These are phyloP conservation scores for Plantago ovata DNA, from an alignment of 257 asterid species.

Conservation along the genomic window DNA sequence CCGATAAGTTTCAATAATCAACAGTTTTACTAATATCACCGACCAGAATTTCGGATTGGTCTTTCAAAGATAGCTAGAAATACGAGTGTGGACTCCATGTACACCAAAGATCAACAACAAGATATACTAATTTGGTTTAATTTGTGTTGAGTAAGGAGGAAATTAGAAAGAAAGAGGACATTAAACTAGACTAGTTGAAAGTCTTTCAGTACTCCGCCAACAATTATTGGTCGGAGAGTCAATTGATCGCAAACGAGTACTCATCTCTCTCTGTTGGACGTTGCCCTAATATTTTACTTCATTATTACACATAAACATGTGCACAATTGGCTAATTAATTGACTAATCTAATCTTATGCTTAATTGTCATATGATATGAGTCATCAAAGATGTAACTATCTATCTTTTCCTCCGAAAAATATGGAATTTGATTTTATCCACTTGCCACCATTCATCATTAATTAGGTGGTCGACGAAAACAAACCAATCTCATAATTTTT, in stretches of 20 bases:
- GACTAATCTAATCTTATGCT: not conserved
- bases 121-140: too few species aligned
- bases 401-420: not conserved
- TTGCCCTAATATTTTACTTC: not conserved
- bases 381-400: not conserved
- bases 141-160: too few species aligned
- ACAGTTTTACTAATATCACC: too few species aligned
- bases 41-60: too few species aligned
- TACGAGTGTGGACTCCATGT: too few species aligned
- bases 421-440: not conserved
- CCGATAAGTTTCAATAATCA: too few species aligned
- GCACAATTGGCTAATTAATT: not conserved
- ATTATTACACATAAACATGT: not conserved
- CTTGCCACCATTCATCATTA: not conserved
- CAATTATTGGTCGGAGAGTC: constrained; percentile 6
- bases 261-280: too few species aligned
- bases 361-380: too few species aligned
- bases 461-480: constrained; percentile 9
- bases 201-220: not conserved
- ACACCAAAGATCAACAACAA: too few species aligned
- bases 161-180: too few species aligned
- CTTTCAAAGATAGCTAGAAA: too few species aligned
- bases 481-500: not conserved
- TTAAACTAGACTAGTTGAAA: too few species aligned
- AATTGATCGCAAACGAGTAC: not conserved